phyloP scores from a whole-genome alignment of 1,284 basidiomycete species.

The Lignosus rhinocerotis region DNA sequence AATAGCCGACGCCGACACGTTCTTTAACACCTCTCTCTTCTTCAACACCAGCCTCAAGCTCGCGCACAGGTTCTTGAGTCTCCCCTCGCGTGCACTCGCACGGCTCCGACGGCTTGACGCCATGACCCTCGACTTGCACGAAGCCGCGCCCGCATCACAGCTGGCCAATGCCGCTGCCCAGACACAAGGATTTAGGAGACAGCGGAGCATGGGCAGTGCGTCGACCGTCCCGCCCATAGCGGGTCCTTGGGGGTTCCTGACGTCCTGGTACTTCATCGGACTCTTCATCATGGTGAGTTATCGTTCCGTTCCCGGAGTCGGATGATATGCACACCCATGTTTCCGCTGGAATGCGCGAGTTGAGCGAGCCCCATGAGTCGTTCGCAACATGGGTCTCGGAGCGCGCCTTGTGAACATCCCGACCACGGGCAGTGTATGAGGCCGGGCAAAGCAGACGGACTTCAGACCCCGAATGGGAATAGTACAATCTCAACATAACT shows the following conservation, averaged over 20 bases:
- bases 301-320: not conserved
- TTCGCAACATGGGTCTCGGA: too few relatives aligned
- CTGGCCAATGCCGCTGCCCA: not conserved
- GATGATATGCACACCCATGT: not conserved
- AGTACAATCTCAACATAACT: too few relatives aligned
- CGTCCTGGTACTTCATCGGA: slow-evolving; percentile 67
- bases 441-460: too few relatives aligned
- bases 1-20: slow-evolving; percentile 9
- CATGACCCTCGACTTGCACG: slow-evolving; percentile 18
- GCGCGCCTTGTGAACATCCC: too few relatives aligned
- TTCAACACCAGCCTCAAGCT: slow-evolving; percentile 31
- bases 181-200: slow-evolving; percentile 7
- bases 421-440: too few relatives aligned
- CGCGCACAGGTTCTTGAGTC: slow-evolving; percentile 40
- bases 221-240: slow-evolving; percentile 37
- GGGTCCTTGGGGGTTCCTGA: slow-evolving; percentile 68
- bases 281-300: slow-evolving; percentile 60
- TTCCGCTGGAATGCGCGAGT: not conserved
- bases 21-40: slow-evolving; percentile 22
- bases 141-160: not conserved
- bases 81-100: slow-evolving; percentile 46
- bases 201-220: slow-evolving; percentile 2
- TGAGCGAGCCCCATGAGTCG: not conserved
- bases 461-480: too few relatives aligned
- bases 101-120: slow-evolving; percentile 40